Conservation (phyloP, 2,329 filamentous ascomycete genomes). For the Talaromyces sp. region DNA sequence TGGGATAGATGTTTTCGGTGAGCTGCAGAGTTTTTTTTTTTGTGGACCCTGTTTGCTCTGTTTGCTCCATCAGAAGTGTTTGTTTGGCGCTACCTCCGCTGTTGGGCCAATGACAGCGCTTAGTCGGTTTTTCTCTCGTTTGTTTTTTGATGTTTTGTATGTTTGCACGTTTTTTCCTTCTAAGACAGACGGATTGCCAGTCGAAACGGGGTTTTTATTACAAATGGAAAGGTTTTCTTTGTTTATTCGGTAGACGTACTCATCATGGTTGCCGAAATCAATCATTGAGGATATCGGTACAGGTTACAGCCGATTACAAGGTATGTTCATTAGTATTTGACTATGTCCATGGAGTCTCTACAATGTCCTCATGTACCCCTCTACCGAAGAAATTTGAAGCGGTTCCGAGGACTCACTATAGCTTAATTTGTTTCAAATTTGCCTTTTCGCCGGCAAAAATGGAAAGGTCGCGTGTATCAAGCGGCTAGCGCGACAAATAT, state of each 20-base stretch:
- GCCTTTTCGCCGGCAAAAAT: too few relatives aligned
- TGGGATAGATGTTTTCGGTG: background rate
- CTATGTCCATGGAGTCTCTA: too few relatives aligned
- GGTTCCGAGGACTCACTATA: too few relatives aligned
- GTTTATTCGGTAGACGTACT: background rate
- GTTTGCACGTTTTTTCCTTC: background rate
- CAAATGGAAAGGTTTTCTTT: background rate
- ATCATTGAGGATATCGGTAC: background rate
- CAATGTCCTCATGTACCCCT: too few relatives aligned
- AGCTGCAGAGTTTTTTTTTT: constrained; percentile 7
- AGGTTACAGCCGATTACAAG: background rate
- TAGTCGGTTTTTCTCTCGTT: background rate
- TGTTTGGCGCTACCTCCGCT: background rate
- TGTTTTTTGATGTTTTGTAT: background rate
- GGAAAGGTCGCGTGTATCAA: background rate
- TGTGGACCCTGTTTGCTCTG: constrained; percentile 5
- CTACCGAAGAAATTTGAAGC: too few relatives aligned
- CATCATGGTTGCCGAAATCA: background rate
- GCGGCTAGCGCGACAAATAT: background rate
- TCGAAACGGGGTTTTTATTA: background rate
- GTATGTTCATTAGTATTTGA: too few relatives aligned
- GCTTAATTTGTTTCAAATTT: background rate
- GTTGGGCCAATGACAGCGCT: constrained; percentile 5
- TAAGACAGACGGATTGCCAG: background rate
- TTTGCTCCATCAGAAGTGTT: constrained; percentile 23